phyloP scores from a whole-genome alignment of 1,139 yeast genomes.

The Hyphopichia buzzinii region DNA sequence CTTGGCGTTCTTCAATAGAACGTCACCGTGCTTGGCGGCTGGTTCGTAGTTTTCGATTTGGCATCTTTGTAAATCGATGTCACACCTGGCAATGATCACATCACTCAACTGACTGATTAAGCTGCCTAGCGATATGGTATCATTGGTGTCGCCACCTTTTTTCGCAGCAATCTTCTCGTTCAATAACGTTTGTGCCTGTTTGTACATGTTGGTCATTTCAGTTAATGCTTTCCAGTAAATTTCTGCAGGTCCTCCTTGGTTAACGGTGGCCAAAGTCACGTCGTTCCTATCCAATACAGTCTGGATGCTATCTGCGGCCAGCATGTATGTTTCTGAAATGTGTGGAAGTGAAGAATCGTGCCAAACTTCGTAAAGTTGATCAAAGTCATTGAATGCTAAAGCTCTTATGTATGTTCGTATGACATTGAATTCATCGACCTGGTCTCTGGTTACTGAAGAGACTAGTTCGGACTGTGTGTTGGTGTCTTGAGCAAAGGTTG shows the following conservation, averaged over 20 bases:
- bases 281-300: constrained; percentile 40
- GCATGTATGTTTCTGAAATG: constrained; percentile 34
- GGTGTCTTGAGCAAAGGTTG: constrained; percentile 20
- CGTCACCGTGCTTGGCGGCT: constrained; percentile 25
- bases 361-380: constrained; percentile 25
- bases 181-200: constrained; percentile 37
- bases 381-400: constrained; percentile 15
- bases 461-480: constrained; percentile 23
- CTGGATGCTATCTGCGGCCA: constrained; percentile 45
- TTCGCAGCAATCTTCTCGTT: constrained; percentile 15
- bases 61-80: constrained; percentile 51
- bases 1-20: constrained; percentile 37
- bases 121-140: constrained; percentile 27
- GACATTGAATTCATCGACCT: constrained; percentile 26
- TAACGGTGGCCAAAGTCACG: constrained; percentile 9
- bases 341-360: constrained; percentile 19
- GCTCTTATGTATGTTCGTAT: constrained; percentile 23
- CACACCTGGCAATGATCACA: constrained; percentile 49
- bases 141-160: constrained; percentile 16
- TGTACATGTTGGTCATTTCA: constrained; percentile 35
- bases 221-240: constrained; percentile 41
- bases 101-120: constrained; percentile 42
- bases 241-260: constrained; percentile 9
- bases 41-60: constrained; percentile 25
- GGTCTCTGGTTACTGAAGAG: constrained; percentile 20